These are phyloP conservation scores for Setaria viridis DNA, from an alignment of 202 grass and related monocot species.

Conservation along the genomic window DNA sequence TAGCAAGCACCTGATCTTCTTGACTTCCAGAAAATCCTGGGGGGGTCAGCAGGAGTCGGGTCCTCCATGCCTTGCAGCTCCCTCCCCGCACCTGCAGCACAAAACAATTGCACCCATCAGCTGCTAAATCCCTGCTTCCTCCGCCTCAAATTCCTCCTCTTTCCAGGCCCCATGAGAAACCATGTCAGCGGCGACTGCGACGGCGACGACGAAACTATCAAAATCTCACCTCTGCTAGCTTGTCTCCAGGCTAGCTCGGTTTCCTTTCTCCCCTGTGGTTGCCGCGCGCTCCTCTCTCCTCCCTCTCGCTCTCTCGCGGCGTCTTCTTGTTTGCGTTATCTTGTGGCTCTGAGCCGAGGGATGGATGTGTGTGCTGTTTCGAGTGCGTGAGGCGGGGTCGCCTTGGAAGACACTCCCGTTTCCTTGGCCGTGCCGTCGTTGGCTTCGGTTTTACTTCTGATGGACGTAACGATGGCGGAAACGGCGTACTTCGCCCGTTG, in stretches of 20 bases:
- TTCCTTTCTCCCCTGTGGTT: neutral
- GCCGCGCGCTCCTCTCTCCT: neutral
- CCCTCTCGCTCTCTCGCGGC: neutral
- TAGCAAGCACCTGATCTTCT: constrained; percentile 80
- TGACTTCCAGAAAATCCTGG: constrained; percentile 85
- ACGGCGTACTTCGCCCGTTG: constrained; percentile 12
- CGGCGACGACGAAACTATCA: neutral
- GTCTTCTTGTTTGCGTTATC: constrained; percentile 40
- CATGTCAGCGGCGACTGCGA: neutral
- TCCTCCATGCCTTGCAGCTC: constrained; percentile 56
- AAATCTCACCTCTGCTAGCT: constrained; percentile 42
- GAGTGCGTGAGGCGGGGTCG: neutral
- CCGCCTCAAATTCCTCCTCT: neutral
- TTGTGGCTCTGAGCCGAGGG: constrained; percentile 43
- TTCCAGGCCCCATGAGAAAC: constrained; percentile 3
- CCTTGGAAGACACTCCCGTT: constrained; percentile 49
- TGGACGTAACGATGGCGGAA: constrained; percentile 3
- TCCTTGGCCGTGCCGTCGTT: constrained; percentile 18
- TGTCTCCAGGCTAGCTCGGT: neutral
- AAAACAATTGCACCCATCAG: constrained; percentile 27
- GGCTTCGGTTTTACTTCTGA: constrained; percentile 11
- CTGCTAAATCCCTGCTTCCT: neutral
- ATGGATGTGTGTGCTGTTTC: neutral
- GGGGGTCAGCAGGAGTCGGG: constrained; percentile 61
- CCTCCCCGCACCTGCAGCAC: constrained; percentile 22